Evolutionary conservation across 345 rosid genomes (phyloP), one percentile per base, ranked within the genome.

Genomic region (Syzygium jambos): DNA sequence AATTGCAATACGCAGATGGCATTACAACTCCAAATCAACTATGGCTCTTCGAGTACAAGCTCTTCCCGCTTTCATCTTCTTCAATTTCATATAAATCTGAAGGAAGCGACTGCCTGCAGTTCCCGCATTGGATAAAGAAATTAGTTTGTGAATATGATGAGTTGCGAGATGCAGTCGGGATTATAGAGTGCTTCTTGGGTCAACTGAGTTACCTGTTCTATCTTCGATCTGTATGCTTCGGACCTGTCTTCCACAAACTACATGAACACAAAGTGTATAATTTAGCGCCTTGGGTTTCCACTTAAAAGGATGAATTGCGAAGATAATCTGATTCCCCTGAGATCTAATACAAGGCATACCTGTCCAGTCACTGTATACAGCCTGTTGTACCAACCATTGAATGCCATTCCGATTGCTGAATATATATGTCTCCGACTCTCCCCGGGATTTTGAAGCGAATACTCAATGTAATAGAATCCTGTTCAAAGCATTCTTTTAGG

Each of bases 391-490:
- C 98, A 97, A 89, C 98, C 98, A 88, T 95, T 95, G 78, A 91
- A 90, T 46, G 98, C 96, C 96, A 96, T 95, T 85, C 99, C 99
- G 78, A 96, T 93, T 4, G 97, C 98, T 51, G 98, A 89, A 88
- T 87, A 91, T 94, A 97, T 90, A 91, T 97, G 95, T 87, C 90
- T 94, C 51, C 91, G 93, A 84, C 94, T 89, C 73, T 96, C 98
- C 23, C 98, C 98, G 0, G 99, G 98, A 92, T 93, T 96, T 92
- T 95, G 98, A 86, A 97, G 91, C 1, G 97, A 93, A 73, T 95
- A 96, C 90, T 97, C 98, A 17, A 97, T 97, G 92, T 97, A 97
- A 87, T 97, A 96, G 87, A 97, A 87, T 61, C 99, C 99, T 96
- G 89, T 51, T 80, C 87, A 51, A 82, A 57, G 11, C 23, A 38